Percentiles rank a stretch among this genome's conserved stretches.
Conservation (phyloP, 2,329 filamentous ascomycete genomes). For the Penicillium brevicompactum region DNA sequence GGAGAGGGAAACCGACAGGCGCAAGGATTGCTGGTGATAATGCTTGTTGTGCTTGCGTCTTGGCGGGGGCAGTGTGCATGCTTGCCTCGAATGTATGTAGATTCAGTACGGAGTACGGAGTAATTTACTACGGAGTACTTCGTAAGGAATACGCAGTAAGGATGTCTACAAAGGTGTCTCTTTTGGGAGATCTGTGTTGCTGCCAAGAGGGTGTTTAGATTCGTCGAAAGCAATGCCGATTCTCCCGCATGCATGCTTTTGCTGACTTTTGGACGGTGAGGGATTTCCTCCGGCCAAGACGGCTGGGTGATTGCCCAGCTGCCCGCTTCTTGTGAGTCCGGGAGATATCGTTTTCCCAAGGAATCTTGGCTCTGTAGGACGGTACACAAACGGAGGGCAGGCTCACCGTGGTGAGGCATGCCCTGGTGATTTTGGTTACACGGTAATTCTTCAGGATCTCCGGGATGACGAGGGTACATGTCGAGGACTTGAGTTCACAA, state of each 20-base stretch:
- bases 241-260: neutral
- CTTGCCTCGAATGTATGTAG: neutral
- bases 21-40: slow-evolving; percentile 15
- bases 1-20: slow-evolving; percentile 1
- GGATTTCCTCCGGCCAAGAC: slow-evolving; percentile 4
- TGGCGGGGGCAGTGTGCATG: slow-evolving; percentile 21
- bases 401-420: neutral
- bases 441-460: neutral
- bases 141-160: neutral
- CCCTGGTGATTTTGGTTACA: neutral
- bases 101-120: too few relatives aligned
- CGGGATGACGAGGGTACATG: too few relatives aligned
- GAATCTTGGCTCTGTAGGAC: slow-evolving; percentile 10
- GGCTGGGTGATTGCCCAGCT: neutral
- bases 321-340: neutral
- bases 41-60: slow-evolving; percentile 12
- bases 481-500: too few relatives aligned
- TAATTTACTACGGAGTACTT: too few relatives aligned
- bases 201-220: slow-evolving; percentile 1
- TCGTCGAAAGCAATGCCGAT: neutral
- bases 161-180: neutral
- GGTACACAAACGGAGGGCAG: neutral
- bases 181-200: slow-evolving; percentile 1
- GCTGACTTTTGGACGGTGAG: neutral
- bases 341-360: slow-evolving; percentile 3